Base-by-base conservation (phyloP, 2,329 filamentous ascomycete genomes). In the Ceratocystiopsis sp. region DNA sequence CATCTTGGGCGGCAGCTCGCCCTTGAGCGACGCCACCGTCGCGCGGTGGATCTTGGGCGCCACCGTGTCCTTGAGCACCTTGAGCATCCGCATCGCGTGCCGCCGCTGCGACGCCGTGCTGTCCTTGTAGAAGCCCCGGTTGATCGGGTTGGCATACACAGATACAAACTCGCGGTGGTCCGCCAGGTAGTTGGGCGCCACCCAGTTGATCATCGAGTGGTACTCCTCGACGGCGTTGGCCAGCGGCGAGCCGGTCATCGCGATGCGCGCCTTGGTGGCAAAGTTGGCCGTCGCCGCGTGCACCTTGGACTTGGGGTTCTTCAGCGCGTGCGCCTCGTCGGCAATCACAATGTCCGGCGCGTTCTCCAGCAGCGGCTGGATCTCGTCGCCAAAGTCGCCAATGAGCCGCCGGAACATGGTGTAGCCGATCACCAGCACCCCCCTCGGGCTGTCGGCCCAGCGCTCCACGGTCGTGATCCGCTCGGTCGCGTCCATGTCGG, bases 171-270 rank as follows among this genome's bases (percentile, higher is more conserved):
- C 79, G 0, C 59, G 53, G 11, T 68, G 59, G 4, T 72, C 67
- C 0, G 84, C 85, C 3, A 94, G 66, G 55, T 84, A 94, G 19
- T 74, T 75, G 0, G 83, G 82, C 2, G 84, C 78, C 41, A 91
- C 76, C 84, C 85, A 94, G 49, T 87, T 73, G 45, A 94, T 80
- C 74, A 93, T 84, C n/a, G 77, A 64, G 54, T 79, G 85, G 54
- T 93, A 93, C 52, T 95, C 87, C 25, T 71, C 64, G 0, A 94
- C 75, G 42, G 84, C 82, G 54, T 94, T 95, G 5, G 83, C 78
- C 42, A 95, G 64, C 1, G 87, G 87, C 0, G 86, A 89, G 1
- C 86, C 87, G 1, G 86, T 93, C 48, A 95, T 65, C 7, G 85
- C 87, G 49, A 95, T 82, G 12, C 86, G 76, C 46, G 70, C 78